phyloP scores from a whole-genome alignment of 148 eudicot species.

The Arctostaphylos glauca region DNA sequence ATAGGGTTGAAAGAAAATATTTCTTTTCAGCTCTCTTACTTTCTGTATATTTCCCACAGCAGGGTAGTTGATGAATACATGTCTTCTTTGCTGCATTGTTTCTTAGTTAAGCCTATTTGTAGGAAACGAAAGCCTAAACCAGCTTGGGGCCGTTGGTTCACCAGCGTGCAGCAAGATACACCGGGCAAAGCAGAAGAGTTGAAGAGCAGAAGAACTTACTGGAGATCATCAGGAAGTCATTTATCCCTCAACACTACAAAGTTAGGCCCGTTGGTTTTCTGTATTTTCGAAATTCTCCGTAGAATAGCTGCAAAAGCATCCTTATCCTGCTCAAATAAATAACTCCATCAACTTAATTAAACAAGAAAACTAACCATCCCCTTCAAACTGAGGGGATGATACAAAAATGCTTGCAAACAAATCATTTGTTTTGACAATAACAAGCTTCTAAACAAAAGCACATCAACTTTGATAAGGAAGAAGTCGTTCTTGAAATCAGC shows the following conservation, averaged over 20 bases:
- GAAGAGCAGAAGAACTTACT: neutral
- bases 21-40: neutral
- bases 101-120: neutral
- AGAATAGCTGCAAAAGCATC: conserved; percentile 78
- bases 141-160: neutral
- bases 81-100: neutral
- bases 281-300: conserved; percentile 83
- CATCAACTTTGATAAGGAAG: neutral
- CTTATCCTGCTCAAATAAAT: conserved; percentile 63
- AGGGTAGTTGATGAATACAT: neutral
- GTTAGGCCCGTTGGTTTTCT: conserved; percentile 61
- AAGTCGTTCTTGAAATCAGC: neutral
- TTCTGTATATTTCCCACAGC: neutral
- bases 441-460: neutral
- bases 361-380: neutral
- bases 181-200: conserved; percentile 8
- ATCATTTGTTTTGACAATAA: neutral
- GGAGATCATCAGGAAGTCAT: conserved; percentile 15
- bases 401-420: too few species aligned
- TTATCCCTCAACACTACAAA: conserved; percentile 66
- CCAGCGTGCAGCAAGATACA: neutral
- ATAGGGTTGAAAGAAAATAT: neutral
- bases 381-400: neutral
- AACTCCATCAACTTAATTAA: neutral
- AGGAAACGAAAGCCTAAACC: neutral